phyloP scores from a whole-genome alignment of 305 asterid species.

The Stenogyne calaminthoides region DNA sequence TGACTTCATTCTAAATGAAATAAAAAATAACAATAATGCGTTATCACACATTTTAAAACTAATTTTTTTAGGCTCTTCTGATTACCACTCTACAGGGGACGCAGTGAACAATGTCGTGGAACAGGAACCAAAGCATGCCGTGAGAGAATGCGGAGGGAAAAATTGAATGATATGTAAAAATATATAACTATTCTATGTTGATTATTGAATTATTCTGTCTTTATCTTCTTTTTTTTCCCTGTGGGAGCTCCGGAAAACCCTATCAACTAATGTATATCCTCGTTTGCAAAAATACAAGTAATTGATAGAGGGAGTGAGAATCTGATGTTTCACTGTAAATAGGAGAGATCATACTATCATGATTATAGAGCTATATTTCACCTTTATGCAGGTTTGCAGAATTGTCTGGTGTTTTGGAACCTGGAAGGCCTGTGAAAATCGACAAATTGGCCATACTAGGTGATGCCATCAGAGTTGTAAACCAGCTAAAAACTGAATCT shows the following conservation, averaged over 20 bases:
- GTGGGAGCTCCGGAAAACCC: neutral
- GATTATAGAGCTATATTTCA: neutral
- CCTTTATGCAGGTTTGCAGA: conserved; percentile 65
- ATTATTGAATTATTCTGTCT: neutral
- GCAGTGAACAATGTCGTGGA: conserved; percentile 52
- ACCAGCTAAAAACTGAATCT: conserved; percentile 69
- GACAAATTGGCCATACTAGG: conserved; percentile 86
- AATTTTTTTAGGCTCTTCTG: neutral
- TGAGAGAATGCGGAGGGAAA: conserved; percentile 81
- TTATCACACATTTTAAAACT: neutral
- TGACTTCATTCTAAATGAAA: neutral
- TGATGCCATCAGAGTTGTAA: conserved; percentile 70
- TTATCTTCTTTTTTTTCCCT: neutral
- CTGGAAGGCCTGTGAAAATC: conserved; percentile 74
- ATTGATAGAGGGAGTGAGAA: conserved; percentile 8
- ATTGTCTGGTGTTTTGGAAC: conserved; percentile 64
- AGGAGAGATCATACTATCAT: neutral
- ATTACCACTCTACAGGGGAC: conserved; percentile 56
- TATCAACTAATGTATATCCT: neutral
- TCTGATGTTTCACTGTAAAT: conserved; percentile 12
- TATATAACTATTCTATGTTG: neutral
- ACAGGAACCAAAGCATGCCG: conserved; percentile 80
- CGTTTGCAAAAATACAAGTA: neutral
- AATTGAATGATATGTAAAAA: conserved; percentile 69
- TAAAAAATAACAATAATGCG: neutral